Conservation (phyloP, 352 stramenopile genomes). For the Pythium graminicola region DNA sequence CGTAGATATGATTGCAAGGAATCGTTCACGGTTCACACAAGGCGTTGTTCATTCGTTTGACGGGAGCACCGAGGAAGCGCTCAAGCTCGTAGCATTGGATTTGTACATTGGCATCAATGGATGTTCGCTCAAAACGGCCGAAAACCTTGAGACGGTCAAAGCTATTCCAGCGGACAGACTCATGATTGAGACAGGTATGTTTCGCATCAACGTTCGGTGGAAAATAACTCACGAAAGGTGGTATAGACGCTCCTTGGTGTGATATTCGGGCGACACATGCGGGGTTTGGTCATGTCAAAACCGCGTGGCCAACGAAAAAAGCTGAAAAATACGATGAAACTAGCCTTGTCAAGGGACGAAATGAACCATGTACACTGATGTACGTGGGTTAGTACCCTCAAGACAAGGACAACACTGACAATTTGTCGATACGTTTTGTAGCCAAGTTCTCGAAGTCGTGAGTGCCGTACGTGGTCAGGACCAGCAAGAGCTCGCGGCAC, state of each 20-base stretch:
- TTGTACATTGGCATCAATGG: slow-evolving; percentile 98
- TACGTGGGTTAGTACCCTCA: slow-evolving; percentile 45
- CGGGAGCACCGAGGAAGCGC: slow-evolving; percentile 87
- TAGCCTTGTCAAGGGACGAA: slow-evolving; percentile 91
- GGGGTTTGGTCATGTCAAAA: slow-evolving; percentile 83
- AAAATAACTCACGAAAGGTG: too few relatives aligned
- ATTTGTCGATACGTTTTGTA: slow-evolving; percentile 16
- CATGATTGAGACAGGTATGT: slow-evolving; percentile 91
- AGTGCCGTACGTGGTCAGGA: slow-evolving; percentile 55
- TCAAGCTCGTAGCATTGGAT: slow-evolving; percentile 88
- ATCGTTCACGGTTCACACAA: slow-evolving; percentile 60
- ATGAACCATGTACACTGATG: slow-evolving; percentile 94
- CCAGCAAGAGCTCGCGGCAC: slow-evolving; percentile 34
- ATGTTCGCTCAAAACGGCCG: slow-evolving; percentile 93
- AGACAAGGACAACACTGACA: background rate
- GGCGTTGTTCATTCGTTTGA: slow-evolving; percentile 97
- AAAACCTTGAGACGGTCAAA: slow-evolving; percentile 91
- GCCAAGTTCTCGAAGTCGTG: slow-evolving; percentile 81
- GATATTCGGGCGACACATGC: slow-evolving; percentile 94
- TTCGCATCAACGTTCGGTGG: background rate
- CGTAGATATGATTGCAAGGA: slow-evolving; percentile 61
- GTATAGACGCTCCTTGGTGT: slow-evolving; percentile 93
- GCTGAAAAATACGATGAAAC: slow-evolving; percentile 89
- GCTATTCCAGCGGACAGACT: slow-evolving; percentile 88
- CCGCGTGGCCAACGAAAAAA: slow-evolving; percentile 85